Percentiles rank a stretch among this genome's conserved stretches.
These are phyloP conservation scores for Bryum argenteum DNA, from an alignment of 225 moss, liverwort and hornwort species.

Conservation along the genomic window DNA sequence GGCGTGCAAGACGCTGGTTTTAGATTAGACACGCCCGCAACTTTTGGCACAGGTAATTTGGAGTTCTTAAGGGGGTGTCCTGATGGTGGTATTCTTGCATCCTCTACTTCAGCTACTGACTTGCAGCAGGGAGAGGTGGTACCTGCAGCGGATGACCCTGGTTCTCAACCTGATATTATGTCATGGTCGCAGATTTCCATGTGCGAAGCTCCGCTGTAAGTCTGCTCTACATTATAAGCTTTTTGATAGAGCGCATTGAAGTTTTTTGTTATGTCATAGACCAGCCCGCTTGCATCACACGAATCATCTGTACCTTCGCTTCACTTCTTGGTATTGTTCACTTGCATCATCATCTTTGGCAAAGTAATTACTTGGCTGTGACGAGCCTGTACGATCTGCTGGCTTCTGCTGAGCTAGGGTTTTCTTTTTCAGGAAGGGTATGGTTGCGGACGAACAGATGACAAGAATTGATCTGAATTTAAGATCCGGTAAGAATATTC, in stretches of 20 bases:
- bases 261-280: constrained; percentile 4
- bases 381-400: constrained; percentile 14
- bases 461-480: constrained; percentile 24
- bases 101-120: constrained; percentile 33
- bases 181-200: constrained; percentile 22
- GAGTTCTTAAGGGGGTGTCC: constrained; percentile 4
- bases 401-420: constrained; percentile 23
- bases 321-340: neutral
- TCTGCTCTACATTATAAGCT: constrained; percentile 21
- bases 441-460: constrained; percentile 23
- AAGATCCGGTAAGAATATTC: constrained; percentile 22
- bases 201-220: constrained; percentile 35
- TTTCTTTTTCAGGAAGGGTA: constrained; percentile 38
- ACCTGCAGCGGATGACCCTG: constrained; percentile 23
- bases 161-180: constrained; percentile 33
- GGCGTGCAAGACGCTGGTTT: constrained; percentile 26
- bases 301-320: neutral
- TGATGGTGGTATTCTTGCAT: constrained; percentile 28
- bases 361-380: constrained; percentile 1
- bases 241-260: neutral
- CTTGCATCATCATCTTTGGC: constrained; percentile 1
- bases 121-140: constrained; percentile 41
- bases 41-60: constrained; percentile 30
- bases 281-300: constrained; percentile 7
- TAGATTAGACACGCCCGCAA: constrained; percentile 25